phyloP scores from a whole-genome alignment of 306 rosid genomes.

The Crataegus laevigata region DNA sequence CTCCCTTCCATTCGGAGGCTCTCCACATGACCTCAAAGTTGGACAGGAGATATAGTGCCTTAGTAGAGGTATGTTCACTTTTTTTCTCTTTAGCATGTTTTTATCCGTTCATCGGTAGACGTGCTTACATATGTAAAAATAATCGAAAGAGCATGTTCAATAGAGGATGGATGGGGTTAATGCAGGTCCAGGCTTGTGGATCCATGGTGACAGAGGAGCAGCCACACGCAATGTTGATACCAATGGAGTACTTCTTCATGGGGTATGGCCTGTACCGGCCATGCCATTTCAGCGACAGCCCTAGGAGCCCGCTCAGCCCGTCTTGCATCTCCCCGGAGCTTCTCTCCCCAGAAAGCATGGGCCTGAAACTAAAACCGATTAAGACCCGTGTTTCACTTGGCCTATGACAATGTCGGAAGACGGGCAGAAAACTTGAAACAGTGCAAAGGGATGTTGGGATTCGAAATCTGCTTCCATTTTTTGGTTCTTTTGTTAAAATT shows the following conservation, averaged over 20 bases:
- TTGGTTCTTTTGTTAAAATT: slow-evolving; percentile 9
- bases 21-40: slow-evolving; percentile 74
- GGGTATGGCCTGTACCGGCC: slow-evolving; percentile 82
- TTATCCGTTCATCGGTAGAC: background rate
- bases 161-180: slow-evolving; percentile 5
- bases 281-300: slow-evolving; percentile 56
- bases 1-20: slow-evolving; percentile 92
- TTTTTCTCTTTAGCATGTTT: background rate
- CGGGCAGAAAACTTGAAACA: slow-evolving; percentile 8
- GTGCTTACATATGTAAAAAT: background rate
- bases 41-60: slow-evolving; percentile 71
- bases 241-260: slow-evolving; percentile 84
- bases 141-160: background rate
- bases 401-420: slow-evolving; percentile 16
- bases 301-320: slow-evolving; percentile 78
- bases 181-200: slow-evolving; percentile 92
- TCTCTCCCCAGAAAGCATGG: slow-evolving; percentile 97
- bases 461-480: slow-evolving; percentile 4
- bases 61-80: slow-evolving; percentile 63
- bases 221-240: slow-evolving; percentile 93
- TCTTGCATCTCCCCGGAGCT: slow-evolving; percentile 91
- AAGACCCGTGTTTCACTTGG: slow-evolving; percentile 57
- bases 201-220: slow-evolving; percentile 97
- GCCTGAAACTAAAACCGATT: slow-evolving; percentile 82
- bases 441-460: background rate